Percentiles rank a stretch among this genome's conserved stretches.
Evolutionary conservation across 2,329 filamentous ascomycete species (phyloP).

Genomic region (Aureobasidium melanogenum): DNA sequence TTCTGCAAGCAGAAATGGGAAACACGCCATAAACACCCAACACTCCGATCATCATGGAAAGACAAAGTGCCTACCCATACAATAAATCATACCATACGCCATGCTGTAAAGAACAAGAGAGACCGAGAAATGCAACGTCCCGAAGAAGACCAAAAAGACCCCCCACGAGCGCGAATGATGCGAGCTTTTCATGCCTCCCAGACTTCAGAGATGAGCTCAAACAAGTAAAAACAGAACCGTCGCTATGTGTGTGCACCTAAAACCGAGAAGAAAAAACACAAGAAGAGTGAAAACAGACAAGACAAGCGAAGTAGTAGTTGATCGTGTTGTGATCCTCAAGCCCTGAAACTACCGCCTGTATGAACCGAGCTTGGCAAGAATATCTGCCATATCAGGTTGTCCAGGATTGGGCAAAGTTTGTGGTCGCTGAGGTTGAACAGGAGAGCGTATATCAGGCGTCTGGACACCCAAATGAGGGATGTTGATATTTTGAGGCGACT

Average conservation of each 20-base stretch:
- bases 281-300: neutral
- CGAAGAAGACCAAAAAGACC: neutral
- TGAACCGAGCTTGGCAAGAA: slow-evolving; percentile 63
- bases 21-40: neutral
- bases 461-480: neutral
- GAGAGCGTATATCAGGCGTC: slow-evolving; percentile 21
- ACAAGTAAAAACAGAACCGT: neutral
- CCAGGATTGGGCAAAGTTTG: slow-evolving; percentile 19
- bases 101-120: neutral
- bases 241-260: neutral
- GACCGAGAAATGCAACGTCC: neutral
- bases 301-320: neutral
- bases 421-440: slow-evolving; percentile 23
- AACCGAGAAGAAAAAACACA: neutral
- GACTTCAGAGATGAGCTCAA: neutral
- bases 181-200: neutral
- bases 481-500: slow-evolving; percentile 10
- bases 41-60: neutral
- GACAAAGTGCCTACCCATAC: neutral
- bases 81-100: neutral
- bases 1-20: neutral
- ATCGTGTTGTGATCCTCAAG: neutral
- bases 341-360: slow-evolving; percentile 39
- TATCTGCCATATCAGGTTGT: slow-evolving; percentile 54
- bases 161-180: neutral